These are phyloP conservation scores for Tricholoma sp. DNA, from an alignment of 768 basidiomycete genomes.

Conservation along the genomic window DNA sequence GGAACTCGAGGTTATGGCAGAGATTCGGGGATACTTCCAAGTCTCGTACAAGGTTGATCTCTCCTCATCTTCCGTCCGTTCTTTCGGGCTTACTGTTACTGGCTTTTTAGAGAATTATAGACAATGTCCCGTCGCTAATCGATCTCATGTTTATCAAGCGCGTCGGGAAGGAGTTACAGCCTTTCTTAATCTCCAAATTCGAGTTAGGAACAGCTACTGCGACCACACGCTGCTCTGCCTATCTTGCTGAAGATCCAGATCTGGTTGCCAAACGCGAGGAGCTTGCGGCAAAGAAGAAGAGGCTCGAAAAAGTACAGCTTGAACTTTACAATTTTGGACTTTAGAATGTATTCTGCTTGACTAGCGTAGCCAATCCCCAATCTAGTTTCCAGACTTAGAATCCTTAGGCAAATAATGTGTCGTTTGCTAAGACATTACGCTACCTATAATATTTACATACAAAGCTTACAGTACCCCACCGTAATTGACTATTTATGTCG, in stretches of 20 bases:
- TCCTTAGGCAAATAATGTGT: no score
- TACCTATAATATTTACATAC: no score
- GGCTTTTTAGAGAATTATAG: constrained; percentile 37
- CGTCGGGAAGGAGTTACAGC: constrained; percentile 25
- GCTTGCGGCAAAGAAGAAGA: constrained; percentile 25
- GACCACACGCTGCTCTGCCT: constrained; percentile 30
- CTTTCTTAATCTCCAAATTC: constrained; percentile 29
- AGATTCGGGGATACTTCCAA: constrained; percentile 41
- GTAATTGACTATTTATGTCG: no score
- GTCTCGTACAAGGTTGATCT: constrained; percentile 38
- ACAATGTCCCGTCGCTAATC: constrained; percentile 32
- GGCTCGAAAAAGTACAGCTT: constrained; percentile 36
- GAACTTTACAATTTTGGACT: constrained; percentile 27
- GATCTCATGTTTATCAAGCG: constrained; percentile 29
- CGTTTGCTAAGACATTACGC: no score
- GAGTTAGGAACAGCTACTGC: constrained; percentile 29
- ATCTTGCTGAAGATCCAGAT: constrained; percentile 43
- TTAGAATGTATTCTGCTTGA: neutral
- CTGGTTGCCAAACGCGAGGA: constrained; percentile 29
- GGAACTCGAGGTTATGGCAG: constrained; percentile 38
- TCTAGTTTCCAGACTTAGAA: no score
- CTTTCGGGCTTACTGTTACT: neutral
- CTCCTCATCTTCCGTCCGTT: neutral
- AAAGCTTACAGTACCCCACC: no score
- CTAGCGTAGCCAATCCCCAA: no score